phyloP scores from a whole-genome alignment of 371 early-diverging fungal species.

The Mucor lusitanicus region DNA sequence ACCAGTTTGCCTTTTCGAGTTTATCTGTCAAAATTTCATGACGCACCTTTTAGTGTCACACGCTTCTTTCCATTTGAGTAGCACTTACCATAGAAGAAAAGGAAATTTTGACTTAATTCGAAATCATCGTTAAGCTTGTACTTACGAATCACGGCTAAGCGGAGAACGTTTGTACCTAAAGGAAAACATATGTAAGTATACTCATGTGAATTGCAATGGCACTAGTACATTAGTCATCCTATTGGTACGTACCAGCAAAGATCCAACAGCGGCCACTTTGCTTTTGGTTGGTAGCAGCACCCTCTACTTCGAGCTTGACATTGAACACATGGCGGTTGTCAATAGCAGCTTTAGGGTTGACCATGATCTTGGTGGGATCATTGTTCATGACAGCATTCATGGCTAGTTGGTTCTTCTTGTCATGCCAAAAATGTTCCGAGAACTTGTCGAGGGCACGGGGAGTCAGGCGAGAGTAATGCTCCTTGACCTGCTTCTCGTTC shows the following conservation, averaged over 20 bases:
- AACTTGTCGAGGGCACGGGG: conserved; percentile 31
- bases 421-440: conserved; percentile 56
- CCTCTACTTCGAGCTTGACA: conserved; percentile 63
- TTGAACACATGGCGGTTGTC: conserved; percentile 56
- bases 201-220: background rate
- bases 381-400: conserved; percentile 65
- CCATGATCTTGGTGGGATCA: conserved; percentile 58
- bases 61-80: background rate
- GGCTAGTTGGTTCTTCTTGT: conserved; percentile 68
- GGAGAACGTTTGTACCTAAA: conserved; percentile 42
- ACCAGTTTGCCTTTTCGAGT: conserved; percentile 84
- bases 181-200: background rate
- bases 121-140: conserved; percentile 74
- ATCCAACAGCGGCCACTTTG: conserved; percentile 86
- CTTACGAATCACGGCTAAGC: conserved; percentile 37
- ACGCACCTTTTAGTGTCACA: background rate
- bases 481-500: conserved; percentile 10
- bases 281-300: conserved; percentile 75
- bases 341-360: conserved; percentile 52
- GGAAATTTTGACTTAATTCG: conserved; percentile 77
- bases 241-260: conserved; percentile 69
- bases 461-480: conserved; percentile 30
- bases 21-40: conserved; percentile 40
- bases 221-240: conserved; percentile 8
- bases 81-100: conserved; percentile 78